phyloP scores from a whole-genome alignment of 352 stramenopile genomes.

The Phytophthora agathidicida region DNA sequence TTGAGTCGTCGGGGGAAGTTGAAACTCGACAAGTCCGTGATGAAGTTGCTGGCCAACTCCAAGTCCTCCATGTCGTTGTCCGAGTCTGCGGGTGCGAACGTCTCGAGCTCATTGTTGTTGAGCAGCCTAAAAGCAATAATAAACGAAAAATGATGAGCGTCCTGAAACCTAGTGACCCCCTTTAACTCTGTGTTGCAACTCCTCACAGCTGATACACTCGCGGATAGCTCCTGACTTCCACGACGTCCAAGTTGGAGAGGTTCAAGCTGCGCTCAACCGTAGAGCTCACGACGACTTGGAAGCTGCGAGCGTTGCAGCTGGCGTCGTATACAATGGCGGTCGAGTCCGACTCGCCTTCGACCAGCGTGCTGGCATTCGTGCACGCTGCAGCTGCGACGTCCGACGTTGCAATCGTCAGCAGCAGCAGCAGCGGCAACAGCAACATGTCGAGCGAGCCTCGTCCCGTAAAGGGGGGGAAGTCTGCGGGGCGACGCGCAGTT shows the following conservation, averaged over 20 bases:
- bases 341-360: constrained; percentile 36
- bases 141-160: no score
- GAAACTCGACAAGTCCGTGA: constrained; percentile 42
- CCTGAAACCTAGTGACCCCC: background rate
- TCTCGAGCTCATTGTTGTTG: constrained; percentile 62
- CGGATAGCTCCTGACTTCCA: constrained; percentile 51
- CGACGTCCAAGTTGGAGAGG: constrained; percentile 67
- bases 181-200: background rate
- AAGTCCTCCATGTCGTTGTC: constrained; percentile 67
- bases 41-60: constrained; percentile 52
- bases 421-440: constrained; percentile 7
- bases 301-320: constrained; percentile 45
- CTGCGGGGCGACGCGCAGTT: constrained; percentile 14
- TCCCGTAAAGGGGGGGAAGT: constrained; percentile 8
- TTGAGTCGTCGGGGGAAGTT: constrained; percentile 49
- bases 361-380: constrained; percentile 47
- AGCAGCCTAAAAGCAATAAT: constrained; percentile 35
- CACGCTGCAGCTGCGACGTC: constrained; percentile 26
- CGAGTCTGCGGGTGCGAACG: constrained; percentile 38
- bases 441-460: constrained; percentile 10
- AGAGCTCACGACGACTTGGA: constrained; percentile 43
- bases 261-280: constrained; percentile 55
- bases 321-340: constrained; percentile 63
- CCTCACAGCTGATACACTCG: constrained; percentile 57
- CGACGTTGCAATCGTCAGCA: constrained; percentile 4